phyloP scores from a whole-genome alignment of 2,329 filamentous ascomycete genomes.

The Aspergillus terreus region DNA sequence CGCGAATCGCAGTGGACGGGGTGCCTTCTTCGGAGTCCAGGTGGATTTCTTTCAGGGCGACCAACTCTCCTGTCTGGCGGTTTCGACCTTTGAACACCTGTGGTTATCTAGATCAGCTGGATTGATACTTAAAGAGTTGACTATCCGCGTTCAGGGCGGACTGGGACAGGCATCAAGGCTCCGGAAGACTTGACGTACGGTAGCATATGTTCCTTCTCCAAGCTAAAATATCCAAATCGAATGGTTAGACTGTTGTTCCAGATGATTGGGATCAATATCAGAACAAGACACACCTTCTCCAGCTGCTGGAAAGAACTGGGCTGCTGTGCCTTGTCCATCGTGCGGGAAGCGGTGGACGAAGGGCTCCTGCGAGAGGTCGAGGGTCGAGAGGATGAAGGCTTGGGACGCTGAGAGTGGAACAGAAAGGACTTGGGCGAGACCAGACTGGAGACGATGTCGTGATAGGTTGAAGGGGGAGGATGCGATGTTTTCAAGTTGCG shows the following conservation, averaged over 20 bases:
- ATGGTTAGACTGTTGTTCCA: conserved; percentile 25
- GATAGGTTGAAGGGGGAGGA: conserved; percentile 19
- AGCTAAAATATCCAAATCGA: conserved; percentile 47
- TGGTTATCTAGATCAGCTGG: not conserved
- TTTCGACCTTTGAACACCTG: conserved; percentile 99
- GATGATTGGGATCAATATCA: not conserved
- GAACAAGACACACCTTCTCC: conserved; percentile 60
- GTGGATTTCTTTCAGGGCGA: conserved; percentile 97
- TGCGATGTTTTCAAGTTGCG: conserved; percentile 13
- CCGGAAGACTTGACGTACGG: conserved; percentile 55
- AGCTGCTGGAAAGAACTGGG: conserved; percentile 98
- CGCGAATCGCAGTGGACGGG: conserved; percentile 92
- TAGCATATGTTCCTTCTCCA: conserved; percentile 97
- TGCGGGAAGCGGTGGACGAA: conserved; percentile 11
- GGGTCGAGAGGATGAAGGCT: conserved; percentile 12
- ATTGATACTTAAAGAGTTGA: conserved; percentile 16
- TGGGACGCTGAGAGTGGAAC: conserved; percentile 21
- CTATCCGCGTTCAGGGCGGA: not conserved
- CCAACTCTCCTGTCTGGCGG: conserved; percentile 91
- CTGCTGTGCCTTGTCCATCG: conserved; percentile 88
- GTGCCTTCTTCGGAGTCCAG: conserved; percentile 98
- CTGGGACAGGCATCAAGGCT: not conserved
- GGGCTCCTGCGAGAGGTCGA: conserved; percentile 11
- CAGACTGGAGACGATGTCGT: conserved; percentile 30
- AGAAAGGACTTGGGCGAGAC: conserved; percentile 38